Evolutionary conservation across 257 asterid genomes (phyloP).

Genomic region (Handroanthus guayacan): DNA sequence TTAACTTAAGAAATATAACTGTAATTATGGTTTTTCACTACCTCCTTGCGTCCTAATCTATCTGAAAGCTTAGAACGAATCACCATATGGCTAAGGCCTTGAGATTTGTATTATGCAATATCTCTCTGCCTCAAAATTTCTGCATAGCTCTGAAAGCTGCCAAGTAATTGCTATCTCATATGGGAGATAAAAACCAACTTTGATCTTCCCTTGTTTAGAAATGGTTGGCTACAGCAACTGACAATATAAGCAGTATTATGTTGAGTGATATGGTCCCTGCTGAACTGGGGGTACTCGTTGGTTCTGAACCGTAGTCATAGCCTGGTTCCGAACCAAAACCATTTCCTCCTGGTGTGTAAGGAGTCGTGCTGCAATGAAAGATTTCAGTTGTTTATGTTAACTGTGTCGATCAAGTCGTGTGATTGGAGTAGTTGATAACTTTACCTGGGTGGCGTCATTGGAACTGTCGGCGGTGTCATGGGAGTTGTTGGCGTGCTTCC

Average conservation of each 20-base stretch:
- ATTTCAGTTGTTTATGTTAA: slow-evolving; percentile 26
- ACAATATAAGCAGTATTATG: slow-evolving; percentile 45
- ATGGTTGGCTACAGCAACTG: slow-evolving; percentile 48
- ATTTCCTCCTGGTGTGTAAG: slow-evolving; percentile 63
- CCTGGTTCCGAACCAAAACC: slow-evolving; percentile 59
- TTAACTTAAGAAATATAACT: slow-evolving; percentile 53
- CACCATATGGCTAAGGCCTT: slow-evolving; percentile 52
- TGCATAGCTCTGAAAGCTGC: slow-evolving; percentile 47
- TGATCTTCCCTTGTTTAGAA: slow-evolving; percentile 50
- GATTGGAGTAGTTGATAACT: slow-evolving; percentile 21
- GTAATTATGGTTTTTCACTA: slow-evolving; percentile 50
- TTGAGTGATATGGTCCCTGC: slow-evolving; percentile 52
- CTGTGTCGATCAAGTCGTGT: not conserved
- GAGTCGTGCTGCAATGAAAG: slow-evolving; percentile 70
- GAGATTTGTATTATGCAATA: slow-evolving; percentile 45
- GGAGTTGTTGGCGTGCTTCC: slow-evolving; percentile 48
- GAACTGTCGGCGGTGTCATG: slow-evolving; percentile 46
- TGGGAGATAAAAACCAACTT: slow-evolving; percentile 46
- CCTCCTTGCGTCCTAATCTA: slow-evolving; percentile 58
- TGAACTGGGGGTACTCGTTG: slow-evolving; percentile 78
- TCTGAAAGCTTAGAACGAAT: slow-evolving; percentile 49
- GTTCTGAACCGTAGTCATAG: slow-evolving; percentile 66
- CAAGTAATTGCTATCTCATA: slow-evolving; percentile 46
- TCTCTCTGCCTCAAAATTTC: slow-evolving; percentile 57
- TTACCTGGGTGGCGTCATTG: slow-evolving; percentile 82